Evolutionary conservation across 2,329 filamentous ascomycete species (phyloP), one percentile per base, ranked within the genome.

Genomic region (Plenodomus biglobosus): DNA sequence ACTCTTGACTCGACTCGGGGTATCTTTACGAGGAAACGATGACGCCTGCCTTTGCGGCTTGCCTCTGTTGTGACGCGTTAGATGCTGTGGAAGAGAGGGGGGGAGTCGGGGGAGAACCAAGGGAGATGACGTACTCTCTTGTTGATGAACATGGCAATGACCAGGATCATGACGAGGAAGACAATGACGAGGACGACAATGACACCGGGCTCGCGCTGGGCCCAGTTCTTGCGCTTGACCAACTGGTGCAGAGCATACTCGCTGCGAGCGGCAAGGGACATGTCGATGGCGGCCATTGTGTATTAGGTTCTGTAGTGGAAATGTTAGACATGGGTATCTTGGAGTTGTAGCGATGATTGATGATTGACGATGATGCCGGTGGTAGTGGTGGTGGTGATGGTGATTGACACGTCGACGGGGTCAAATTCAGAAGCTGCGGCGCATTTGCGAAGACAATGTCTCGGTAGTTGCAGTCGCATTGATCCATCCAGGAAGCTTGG

Each of bases 131-230:
- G 38, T 64, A 78, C 66, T 61, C 68, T 73, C 53, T 78, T 75
- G 55, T 76, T 75, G 52, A 80, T 59, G 63, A 80, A 78, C 35
- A 85, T 73, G 41, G 63, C 59, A 46, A 78, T 53, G 40, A 86
- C 65, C 20, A 81, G 77, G 51, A 78, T 46, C 34, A 52, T 75
- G 56, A 86, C 79, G 51, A 83, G 60, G 62, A 80, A 80, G 67
- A 85, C 75, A 58, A 86, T 82, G 69, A 73, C 76, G 70, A 86
- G 83, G 47, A 86, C 83, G 55, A 85, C 73, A 42, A 86, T 76
- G 53, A 85, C 81, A 68, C 83, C 83, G 38, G 79, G 76, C 62
- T 86, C 80, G 24, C 70, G 61, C 52, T 70, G 58, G 19, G 83
- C 81, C 79, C 80, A 86, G 75, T 84, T 82, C 47, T 66, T 63